Percentiles rank a stretch among this genome's conserved stretches.
Conservation (phyloP, 352 stramenopile genomes). For the Phytophthora kernoviae region DNA sequence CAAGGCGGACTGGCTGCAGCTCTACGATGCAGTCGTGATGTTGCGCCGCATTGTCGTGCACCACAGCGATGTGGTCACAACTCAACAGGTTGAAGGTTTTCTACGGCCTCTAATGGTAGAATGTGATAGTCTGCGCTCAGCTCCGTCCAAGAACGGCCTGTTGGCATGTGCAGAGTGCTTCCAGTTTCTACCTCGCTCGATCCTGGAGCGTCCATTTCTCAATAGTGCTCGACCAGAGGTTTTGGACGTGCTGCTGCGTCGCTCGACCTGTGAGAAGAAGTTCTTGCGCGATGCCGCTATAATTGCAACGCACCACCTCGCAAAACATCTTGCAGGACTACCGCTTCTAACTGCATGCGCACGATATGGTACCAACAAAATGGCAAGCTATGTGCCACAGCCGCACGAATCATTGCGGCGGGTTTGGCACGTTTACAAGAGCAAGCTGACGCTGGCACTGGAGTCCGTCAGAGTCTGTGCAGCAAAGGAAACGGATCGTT, state of each 20-base stretch:
- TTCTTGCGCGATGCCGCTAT: constrained; percentile 69
- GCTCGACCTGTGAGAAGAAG: constrained; percentile 72
- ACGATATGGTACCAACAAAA: constrained; percentile 65
- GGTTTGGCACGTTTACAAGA: constrained; percentile 36
- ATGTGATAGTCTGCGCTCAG: constrained; percentile 70
- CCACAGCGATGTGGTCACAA: constrained; percentile 34
- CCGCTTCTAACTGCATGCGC: constrained; percentile 45
- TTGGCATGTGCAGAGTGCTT: constrained; percentile 69
- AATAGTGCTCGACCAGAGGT: constrained; percentile 25
- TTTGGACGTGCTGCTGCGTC: constrained; percentile 62
- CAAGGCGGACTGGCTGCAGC: constrained; percentile 54
- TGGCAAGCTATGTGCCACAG: constrained; percentile 53
- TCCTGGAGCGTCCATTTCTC: constrained; percentile 27
- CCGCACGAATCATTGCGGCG: constrained; percentile 46
- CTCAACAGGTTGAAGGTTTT: constrained; percentile 27
- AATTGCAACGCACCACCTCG: constrained; percentile 44
- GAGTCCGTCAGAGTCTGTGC: not conserved
- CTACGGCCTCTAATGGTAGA: constrained; percentile 42
- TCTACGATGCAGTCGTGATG: constrained; percentile 64
- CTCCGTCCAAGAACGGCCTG: constrained; percentile 74
- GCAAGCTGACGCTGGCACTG: constrained; percentile 10
- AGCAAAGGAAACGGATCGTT: constrained; percentile 16
- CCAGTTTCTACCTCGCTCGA: constrained; percentile 34
- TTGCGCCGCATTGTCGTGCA: constrained; percentile 66
- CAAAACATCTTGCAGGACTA: constrained; percentile 41